phyloP scores from a whole-genome alignment of 148 eudicot genomes.

The Rhododendron kiyosumense region DNA sequence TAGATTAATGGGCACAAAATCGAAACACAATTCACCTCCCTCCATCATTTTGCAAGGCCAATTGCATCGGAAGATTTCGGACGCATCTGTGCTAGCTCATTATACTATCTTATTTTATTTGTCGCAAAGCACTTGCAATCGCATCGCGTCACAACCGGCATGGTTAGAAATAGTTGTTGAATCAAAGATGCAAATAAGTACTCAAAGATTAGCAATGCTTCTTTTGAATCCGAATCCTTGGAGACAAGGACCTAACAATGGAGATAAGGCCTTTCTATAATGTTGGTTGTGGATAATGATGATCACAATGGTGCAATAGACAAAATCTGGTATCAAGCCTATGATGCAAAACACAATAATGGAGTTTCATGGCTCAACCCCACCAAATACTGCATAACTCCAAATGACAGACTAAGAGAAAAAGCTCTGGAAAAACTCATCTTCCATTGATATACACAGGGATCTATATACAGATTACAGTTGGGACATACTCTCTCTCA shows the following conservation, averaged over 20 bases:
- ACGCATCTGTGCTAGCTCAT: not conserved
- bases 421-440: slow-evolving; percentile 14
- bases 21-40: not conserved
- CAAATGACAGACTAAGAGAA: not conserved
- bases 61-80: not conserved
- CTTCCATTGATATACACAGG: slow-evolving; percentile 35
- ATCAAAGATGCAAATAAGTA: not conserved
- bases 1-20: not conserved
- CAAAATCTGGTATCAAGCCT: slow-evolving; percentile 18
- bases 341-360: slow-evolving; percentile 20
- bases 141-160: not conserved
- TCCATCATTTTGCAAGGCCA: not conserved
- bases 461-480: slow-evolving; percentile 48
- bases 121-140: not conserved
- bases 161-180: not conserved
- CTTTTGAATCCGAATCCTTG: not conserved
- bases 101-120: not conserved
- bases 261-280: slow-evolving; percentile 25
- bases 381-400: slow-evolving; percentile 1
- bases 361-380: slow-evolving; percentile 13
- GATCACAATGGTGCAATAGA: slow-evolving; percentile 13
- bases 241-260: slow-evolving; percentile 15
- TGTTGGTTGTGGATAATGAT: slow-evolving; percentile 15
- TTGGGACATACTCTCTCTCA: slow-evolving; percentile 21
- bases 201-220: not conserved